Evolutionary conservation across 768 basidiomycete species (phyloP), one percentile per base, ranked within the genome.

Genomic region (Amanita subjunquillea): DNA sequence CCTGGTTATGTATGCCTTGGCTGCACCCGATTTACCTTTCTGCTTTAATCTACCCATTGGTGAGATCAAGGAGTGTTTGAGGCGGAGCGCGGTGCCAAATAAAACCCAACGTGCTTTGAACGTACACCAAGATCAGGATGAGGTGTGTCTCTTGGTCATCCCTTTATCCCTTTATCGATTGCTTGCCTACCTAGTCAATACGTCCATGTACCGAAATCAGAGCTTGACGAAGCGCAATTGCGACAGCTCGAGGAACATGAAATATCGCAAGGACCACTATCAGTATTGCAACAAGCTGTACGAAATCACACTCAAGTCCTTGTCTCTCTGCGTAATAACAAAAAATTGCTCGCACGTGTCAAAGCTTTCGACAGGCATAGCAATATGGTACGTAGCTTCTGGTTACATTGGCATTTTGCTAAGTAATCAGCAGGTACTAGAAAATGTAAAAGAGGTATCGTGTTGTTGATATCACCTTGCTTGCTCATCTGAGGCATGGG

Each of bases 311-410:
- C 94, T 10, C 96, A 99, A 72, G 89, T 99, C 58, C 83, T 99
- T 57, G 94, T 99, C 63, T 94, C 93, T 17, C 76, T 99, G 53
- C 77, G 96, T 61, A 99, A 98, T 74, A 97, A 98, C 78, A 97
- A 95, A 75, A 99, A 99, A 69, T 73, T 99, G 34, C 77, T 93
- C 44, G 90, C 91, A 32, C 82, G 94, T 47, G 94, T 97, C 52
- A 99, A 99, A 69, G 96, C 96, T 0, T 99, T 99, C 65, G 96
- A 99, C 68, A 78, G 96, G 65, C 96, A 99, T 70, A 90, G 91
- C 61, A 99, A 99, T 65, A 97, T 99, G 94, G 95, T 91, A 58
- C 45, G 83, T 69, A 39, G 22, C 47, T 5, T 42, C 48, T 50
- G 8, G 43, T 22, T 38, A 46, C 49, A 38, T 54, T 42, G 38